Percentiles rank a stretch among this genome's conserved stretches.
These are phyloP conservation scores for Fusarium lateritium DNA, from an alignment of 2,329 filamentous ascomycete genomes.

Conservation along the genomic window DNA sequence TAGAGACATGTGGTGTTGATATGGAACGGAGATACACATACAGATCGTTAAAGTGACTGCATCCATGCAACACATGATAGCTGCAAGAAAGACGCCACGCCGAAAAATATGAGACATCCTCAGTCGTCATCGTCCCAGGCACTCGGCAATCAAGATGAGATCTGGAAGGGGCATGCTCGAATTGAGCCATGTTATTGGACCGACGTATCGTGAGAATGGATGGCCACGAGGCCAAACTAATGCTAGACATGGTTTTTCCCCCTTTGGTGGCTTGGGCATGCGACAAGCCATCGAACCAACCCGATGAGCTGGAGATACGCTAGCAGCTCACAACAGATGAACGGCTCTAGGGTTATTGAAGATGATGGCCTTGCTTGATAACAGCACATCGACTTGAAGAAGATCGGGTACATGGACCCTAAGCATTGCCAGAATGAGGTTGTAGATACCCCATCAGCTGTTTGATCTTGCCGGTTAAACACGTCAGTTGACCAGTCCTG, in stretches of 20 bases:
- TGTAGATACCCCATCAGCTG: constrained; percentile 1
- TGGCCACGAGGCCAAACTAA: constrained; percentile 25
- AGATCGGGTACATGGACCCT: background rate
- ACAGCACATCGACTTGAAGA: constrained; percentile 15
- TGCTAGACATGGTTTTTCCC: constrained; percentile 3
- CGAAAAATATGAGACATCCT: constrained; percentile 21
- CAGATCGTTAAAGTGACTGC: background rate
- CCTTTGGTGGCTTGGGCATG: constrained; percentile 27
- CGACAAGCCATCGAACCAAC: constrained; percentile 12
- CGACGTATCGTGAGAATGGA: constrained; percentile 11
- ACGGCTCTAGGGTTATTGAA: background rate
- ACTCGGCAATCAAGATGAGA: constrained; percentile 30
- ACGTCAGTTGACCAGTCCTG: constrained; percentile 5
- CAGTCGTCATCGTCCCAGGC: constrained; percentile 16
- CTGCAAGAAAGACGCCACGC: constrained; percentile 16
- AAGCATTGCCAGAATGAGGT: background rate
- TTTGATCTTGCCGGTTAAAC: background rate
- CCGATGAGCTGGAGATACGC: constrained; percentile 2
- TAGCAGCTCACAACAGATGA: background rate
- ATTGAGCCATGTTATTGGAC: constrained; percentile 32
- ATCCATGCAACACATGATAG: constrained; percentile 35
- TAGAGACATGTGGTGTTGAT: background rate
- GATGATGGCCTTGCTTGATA: background rate
- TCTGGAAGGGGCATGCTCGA: constrained; percentile 38
- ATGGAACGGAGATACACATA: background rate